Conservation (phyloP, 805 yeast species). For the Torulaspora quercuum region DNA sequence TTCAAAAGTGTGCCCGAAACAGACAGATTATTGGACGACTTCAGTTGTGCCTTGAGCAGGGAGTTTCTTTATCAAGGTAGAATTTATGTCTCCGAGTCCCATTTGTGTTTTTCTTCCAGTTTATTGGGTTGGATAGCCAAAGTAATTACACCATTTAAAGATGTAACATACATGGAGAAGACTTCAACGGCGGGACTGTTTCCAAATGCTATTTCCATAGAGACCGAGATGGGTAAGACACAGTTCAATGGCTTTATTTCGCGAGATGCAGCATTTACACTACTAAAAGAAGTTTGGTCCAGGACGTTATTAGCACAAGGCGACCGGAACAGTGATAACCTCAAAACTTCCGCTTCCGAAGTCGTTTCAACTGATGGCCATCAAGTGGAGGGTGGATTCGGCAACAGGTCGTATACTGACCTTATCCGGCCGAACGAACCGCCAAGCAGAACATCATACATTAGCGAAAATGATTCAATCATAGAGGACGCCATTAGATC, state of each 20-base stretch:
- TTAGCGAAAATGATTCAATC: slow-evolving; percentile 24
- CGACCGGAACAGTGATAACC: slow-evolving; percentile 5
- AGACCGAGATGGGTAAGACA: slow-evolving; percentile 61
- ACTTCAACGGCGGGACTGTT: slow-evolving; percentile 82
- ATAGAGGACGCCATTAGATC: slow-evolving; percentile 42
- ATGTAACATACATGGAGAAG: slow-evolving; percentile 62
- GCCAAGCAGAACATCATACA: slow-evolving; percentile 29
- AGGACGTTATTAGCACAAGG: slow-evolving; percentile 16
- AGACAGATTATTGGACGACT: slow-evolving; percentile 80
- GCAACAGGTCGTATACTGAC: slow-evolving; percentile 10
- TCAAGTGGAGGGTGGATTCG: slow-evolving; percentile 1
- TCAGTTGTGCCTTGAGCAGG: slow-evolving; percentile 81
- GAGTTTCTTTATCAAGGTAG: slow-evolving; percentile 89
- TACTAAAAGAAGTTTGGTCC: slow-evolving; percentile 70
- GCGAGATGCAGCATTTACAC: slow-evolving; percentile 70
- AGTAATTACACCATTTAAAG: slow-evolving; percentile 65
- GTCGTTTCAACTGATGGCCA: slow-evolving; percentile 4
- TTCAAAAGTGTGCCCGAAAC: slow-evolving; percentile 65
- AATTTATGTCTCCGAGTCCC: slow-evolving; percentile 71
- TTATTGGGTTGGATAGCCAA: slow-evolving; percentile 89
- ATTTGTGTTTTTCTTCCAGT: slow-evolving; percentile 76
- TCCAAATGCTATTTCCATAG: slow-evolving; percentile 80
- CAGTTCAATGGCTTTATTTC: slow-evolving; percentile 85
- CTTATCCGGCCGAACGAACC: slow-evolving; percentile 17
- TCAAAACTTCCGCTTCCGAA: slow-evolving; percentile 6